phyloP scores from a whole-genome alignment of 2,329 filamentous ascomycete genomes.

The Fusarium beomiforme region DNA sequence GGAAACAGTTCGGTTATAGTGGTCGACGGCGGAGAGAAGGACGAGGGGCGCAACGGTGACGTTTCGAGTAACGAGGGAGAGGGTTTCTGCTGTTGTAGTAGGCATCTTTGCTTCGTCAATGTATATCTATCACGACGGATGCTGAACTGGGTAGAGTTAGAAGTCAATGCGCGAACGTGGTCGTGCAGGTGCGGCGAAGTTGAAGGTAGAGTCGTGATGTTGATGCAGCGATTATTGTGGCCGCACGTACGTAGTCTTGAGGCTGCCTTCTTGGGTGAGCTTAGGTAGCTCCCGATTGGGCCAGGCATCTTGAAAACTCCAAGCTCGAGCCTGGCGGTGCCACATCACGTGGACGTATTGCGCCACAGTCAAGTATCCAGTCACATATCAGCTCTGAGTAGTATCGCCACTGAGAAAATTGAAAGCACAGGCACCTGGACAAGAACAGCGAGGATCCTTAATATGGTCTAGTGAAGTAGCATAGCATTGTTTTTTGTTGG shows the following conservation, averaged over 20 bases:
- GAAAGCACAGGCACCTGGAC: not conserved
- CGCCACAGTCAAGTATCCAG: constrained; percentile 13
- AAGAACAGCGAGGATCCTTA: not conserved
- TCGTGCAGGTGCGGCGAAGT: constrained; percentile 32
- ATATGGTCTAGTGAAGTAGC: not conserved
- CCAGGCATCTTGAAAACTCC: constrained; percentile 19
- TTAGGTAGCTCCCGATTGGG: constrained; percentile 46
- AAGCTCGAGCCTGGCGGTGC: constrained; percentile 31
- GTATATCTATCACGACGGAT: constrained; percentile 22
- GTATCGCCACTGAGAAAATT: not conserved
- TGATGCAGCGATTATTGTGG: constrained; percentile 36
- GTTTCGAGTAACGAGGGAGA: constrained; percentile 92
- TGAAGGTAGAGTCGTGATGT: constrained; percentile 29
- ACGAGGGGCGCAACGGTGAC: constrained; percentile 98
- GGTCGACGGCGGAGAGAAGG: constrained; percentile 96
- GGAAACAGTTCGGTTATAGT: constrained; percentile 91
- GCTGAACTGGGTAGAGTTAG: constrained; percentile 11
- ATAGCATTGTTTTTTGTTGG: not conserved
- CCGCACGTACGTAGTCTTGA: constrained; percentile 47
- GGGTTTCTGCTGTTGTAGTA: constrained; percentile 94
- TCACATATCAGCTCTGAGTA: constrained; percentile 11
- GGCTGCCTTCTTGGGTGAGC: constrained; percentile 46
- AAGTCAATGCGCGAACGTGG: constrained; percentile 24
- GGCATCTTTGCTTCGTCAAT: constrained; percentile 72
- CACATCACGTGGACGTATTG: constrained; percentile 29